Base-by-base conservation (phyloP, 768 basidiomycete genomes). In the Tephrocybe sp. region DNA sequence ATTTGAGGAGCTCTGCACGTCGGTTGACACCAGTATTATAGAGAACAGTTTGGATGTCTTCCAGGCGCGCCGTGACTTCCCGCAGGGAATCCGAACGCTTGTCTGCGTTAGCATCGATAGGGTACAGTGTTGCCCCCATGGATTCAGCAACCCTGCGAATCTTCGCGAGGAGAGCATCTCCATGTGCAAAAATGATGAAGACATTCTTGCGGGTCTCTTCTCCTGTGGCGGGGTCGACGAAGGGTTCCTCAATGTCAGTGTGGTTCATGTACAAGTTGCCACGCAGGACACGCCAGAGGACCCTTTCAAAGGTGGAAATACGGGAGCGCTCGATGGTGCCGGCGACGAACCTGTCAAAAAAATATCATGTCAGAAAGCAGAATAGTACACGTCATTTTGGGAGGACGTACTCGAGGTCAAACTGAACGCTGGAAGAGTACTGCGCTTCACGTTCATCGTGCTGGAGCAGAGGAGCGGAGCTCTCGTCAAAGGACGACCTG, bases 251-350 rank as follows among this genome's bases (percentile, higher is more conserved):
- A 59, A 99, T 98, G 69, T 98, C 95, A 48, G 87, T 91, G 68
- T 93, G 88, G 71, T 98, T 99, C 96, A 99, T 98, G 75, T 96
- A 99, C 17, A 99, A 76, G 66, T 99, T 98, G 44, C 97, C 97
- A 52, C 97, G 87, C 16, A 98, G 79, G 31, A 98, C 92, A 59
- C 97, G 91, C 97, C 97, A 99, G 43, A 98, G 82, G 16, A 99
- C 91, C 14, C 97, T 88, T 70, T 99, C 97, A 48, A 99, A 98
- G 5, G 92, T 95, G 1, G 90, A 82, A 62, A 98, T 78, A 50
- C 95, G 86, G 8, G 86, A 74, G 40, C 97, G 90, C 62, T 98
- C 95, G 57, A 98, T 93, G 0, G 96, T 98, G 22, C 97, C 97
- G 3, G 97, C 87, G 19, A 99, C 89, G 61, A 99, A 99, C 60